These are phyloP conservation scores for Fusarium siculi DNA, from an alignment of 2,329 filamentous ascomycete species.

Conservation along the genomic window DNA sequence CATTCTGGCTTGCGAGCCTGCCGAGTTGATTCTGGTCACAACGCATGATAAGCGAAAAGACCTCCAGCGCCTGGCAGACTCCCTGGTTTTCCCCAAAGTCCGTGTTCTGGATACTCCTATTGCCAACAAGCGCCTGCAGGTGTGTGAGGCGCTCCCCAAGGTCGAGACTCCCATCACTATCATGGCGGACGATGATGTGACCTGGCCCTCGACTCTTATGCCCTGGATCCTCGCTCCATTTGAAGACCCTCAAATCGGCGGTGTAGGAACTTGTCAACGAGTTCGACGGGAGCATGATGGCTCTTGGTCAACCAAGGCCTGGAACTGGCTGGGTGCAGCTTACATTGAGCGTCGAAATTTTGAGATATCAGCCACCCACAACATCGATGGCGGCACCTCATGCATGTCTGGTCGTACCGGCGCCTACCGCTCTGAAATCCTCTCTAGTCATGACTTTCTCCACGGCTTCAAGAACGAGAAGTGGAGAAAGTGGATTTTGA, in stretches of 20 bases:
- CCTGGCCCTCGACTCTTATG: constrained; percentile 86
- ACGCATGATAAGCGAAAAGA: constrained; percentile 81
- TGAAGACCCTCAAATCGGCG: constrained; percentile 83
- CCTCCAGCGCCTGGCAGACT: constrained; percentile 73
- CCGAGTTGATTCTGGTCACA: constrained; percentile 85
- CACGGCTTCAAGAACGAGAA: constrained; percentile 91
- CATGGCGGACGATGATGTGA: constrained; percentile 96
- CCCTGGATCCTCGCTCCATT: constrained; percentile 95
- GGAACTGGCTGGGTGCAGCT: constrained; percentile 89
- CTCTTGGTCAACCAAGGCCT: constrained; percentile 71
- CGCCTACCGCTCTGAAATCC: constrained; percentile 88
- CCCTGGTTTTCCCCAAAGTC: constrained; percentile 69
- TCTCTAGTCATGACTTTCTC: constrained; percentile 86
- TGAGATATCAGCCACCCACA: constrained; percentile 94
- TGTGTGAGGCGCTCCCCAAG: constrained; percentile 88
- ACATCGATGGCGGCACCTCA: constrained; percentile 94
- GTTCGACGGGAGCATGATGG: constrained; percentile 75
- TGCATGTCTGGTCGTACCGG: constrained; percentile 96
- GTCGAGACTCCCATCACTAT: constrained; percentile 87
- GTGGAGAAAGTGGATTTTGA: constrained; percentile 89
- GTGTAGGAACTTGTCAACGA: constrained; percentile 91
- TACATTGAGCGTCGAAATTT: constrained; percentile 97
- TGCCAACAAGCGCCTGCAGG: constrained; percentile 94
- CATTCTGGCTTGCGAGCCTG: constrained; percentile 75
- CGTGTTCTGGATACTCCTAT: constrained; percentile 81